A percentile compares a stretch with the other conserved stretches of the same genome.
Conservation (phyloP, 2,329 filamentous ascomycete species). For the Eurotiales sp. region DNA sequence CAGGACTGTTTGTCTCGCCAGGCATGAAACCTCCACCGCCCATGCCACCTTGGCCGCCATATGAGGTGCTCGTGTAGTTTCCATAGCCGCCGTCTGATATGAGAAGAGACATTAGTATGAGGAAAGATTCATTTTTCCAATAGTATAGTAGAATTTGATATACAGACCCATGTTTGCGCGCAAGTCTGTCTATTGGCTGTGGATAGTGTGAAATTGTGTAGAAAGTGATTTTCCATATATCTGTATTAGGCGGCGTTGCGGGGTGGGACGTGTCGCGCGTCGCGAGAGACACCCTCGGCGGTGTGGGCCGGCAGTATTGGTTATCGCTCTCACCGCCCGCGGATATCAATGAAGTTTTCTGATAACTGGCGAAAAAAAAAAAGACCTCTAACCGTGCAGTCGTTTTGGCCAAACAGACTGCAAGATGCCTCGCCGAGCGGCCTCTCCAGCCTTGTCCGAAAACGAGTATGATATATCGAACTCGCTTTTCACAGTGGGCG, state of each 20-base stretch:
- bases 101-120: neutral
- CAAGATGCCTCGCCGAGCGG: constrained; percentile 66
- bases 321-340: constrained; percentile 28
- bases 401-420: neutral
- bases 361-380: constrained; percentile 16
- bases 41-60: constrained; percentile 52
- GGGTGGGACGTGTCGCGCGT: constrained; percentile 36
- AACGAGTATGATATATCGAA: constrained; percentile 86
- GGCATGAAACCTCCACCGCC: constrained; percentile 60
- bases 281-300: constrained; percentile 29
- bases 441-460: constrained; percentile 81
- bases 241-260: constrained; percentile 27
- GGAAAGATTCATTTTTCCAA: too few relatives aligned
- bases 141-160: too few relatives aligned
- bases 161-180: constrained; percentile 26
- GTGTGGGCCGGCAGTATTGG: constrained; percentile 8
- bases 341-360: constrained; percentile 21
- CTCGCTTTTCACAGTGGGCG: constrained; percentile 63
- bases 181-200: neutral
- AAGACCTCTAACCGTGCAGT: too few relatives aligned
- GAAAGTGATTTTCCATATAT: constrained; percentile 29
- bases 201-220: neutral
- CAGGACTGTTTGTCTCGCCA: constrained; percentile 48
- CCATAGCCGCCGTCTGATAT: constrained; percentile 33
- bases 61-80: constrained; percentile 55